Conservation (phyloP, 257 asterid genomes). For the Coffea eugenioides region DNA sequence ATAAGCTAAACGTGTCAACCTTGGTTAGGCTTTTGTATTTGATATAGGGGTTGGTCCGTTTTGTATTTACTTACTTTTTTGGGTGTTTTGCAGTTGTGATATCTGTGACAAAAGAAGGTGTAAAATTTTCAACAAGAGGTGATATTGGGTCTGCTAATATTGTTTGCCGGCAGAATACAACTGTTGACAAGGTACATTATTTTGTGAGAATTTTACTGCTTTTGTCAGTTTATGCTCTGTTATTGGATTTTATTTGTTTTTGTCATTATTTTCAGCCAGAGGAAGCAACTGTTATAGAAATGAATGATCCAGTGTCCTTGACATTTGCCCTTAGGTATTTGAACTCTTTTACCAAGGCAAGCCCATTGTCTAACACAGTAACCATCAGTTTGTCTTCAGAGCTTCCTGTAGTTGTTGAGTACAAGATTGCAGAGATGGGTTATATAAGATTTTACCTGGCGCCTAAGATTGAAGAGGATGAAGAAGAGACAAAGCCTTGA, state of each 20-base stretch:
- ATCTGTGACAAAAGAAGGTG: conserved; percentile 96
- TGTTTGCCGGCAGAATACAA: conserved; percentile 85
- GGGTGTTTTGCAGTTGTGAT: conserved; percentile 62
- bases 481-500: conserved; percentile 66
- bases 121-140: conserved; percentile 89
- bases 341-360: conserved; percentile 80
- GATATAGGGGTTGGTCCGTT: background rate
- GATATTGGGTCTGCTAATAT: conserved; percentile 84
- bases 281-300: conserved; percentile 47
- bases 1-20: background rate
- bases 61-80: background rate
- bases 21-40: background rate
- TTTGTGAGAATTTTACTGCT: background rate
- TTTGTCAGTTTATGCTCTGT: background rate
- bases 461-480: conserved; percentile 91
- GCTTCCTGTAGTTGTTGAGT: conserved; percentile 89
- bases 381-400: conserved; percentile 77
- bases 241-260: background rate
- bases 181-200: conserved; percentile 72
- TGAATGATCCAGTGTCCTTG: conserved; percentile 82
- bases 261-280: conserved; percentile 47
- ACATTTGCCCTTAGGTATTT: conserved; percentile 77
- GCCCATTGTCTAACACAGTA: conserved; percentile 65
- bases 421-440: conserved; percentile 97
- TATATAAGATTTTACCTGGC: conserved; percentile 74